A percentile compares a stretch with the other conserved stretches of the same genome.
Evolutionary conservation across 805 yeast genomes (phyloP).

Genomic region (Isabelozyma heimii): DNA sequence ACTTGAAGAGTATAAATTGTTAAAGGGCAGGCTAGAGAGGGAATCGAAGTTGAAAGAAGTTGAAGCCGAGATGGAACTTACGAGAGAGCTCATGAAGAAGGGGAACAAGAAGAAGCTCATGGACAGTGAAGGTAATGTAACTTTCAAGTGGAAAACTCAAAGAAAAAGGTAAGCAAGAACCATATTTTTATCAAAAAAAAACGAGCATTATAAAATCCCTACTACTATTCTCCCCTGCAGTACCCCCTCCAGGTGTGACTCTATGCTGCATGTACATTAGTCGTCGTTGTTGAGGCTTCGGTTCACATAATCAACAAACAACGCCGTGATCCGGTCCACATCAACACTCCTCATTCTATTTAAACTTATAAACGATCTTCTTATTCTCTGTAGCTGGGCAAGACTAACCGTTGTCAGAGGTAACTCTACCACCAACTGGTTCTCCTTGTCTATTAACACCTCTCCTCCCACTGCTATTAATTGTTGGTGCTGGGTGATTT

Average conservation of each 20-base stretch:
- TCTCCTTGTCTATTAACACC: slow-evolving; percentile 44
- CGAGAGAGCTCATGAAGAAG: slow-evolving; percentile 85
- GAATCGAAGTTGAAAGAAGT: slow-evolving; percentile 66
- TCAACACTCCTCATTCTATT: slow-evolving; percentile 79
- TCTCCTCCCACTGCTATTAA: slow-evolving; percentile 46
- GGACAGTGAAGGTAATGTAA: slow-evolving; percentile 62
- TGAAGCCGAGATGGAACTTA: slow-evolving; percentile 69
- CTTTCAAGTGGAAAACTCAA: slow-evolving; percentile 82
- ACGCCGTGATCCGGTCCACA: slow-evolving; percentile 58
- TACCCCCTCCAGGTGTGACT: neutral
- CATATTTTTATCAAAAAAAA: no score
- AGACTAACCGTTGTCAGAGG: slow-evolving; percentile 62
- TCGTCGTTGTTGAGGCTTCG: slow-evolving; percentile 48
- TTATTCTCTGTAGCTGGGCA: slow-evolving; percentile 77
- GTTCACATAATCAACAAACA: slow-evolving; percentile 77
- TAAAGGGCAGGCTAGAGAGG: slow-evolving; percentile 67
- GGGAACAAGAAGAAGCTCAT: slow-evolving; percentile 80
- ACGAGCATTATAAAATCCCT: neutral
- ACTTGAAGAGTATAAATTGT: slow-evolving; percentile 54
- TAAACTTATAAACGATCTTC: slow-evolving; percentile 79
- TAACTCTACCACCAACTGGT: slow-evolving; percentile 52
- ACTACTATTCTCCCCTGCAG: neutral
- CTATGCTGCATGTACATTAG: neutral
- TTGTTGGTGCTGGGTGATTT: slow-evolving; percentile 62
- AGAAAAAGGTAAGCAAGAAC: slow-evolving; percentile 47